A percentile compares a stretch with the other conserved stretches of the same genome.
Evolutionary conservation across 345 rosid genomes (phyloP).

Genomic region (Gossypium turneri): DNA sequence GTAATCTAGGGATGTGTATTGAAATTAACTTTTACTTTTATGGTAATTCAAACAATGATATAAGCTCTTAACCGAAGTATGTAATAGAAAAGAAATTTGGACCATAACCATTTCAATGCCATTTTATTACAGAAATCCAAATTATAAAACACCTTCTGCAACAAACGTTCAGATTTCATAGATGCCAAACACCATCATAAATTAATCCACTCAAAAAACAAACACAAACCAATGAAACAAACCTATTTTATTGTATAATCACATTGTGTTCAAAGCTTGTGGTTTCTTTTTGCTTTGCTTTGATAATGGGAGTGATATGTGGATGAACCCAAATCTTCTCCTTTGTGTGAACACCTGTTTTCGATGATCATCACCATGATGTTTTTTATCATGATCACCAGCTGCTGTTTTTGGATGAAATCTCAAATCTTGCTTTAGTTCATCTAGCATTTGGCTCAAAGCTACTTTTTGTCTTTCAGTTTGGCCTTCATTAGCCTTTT

Average conservation of each 20-base stretch:
- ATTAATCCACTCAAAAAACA: neutral
- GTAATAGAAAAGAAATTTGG: too few relatives aligned
- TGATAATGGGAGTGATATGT: constrained; percentile 66
- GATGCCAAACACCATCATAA: neutral
- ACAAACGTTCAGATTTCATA: too few relatives aligned
- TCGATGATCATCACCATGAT: constrained; percentile 27
- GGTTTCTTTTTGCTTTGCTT: constrained; percentile 65
- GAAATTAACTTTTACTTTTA: too few relatives aligned
- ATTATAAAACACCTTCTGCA: too few relatives aligned
- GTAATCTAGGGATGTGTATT: too few relatives aligned
- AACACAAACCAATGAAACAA: neutral
- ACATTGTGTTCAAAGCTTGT: constrained; percentile 30
- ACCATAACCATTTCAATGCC: too few relatives aligned
- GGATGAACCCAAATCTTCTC: constrained; percentile 85
- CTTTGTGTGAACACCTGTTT: constrained; percentile 52
- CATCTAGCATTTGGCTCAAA: constrained; percentile 81
- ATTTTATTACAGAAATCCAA: too few relatives aligned
- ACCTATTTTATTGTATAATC: neutral
- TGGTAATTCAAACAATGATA: too few relatives aligned
- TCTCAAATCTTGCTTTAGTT: constrained; percentile 56
- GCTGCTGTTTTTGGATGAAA: constrained; percentile 35
- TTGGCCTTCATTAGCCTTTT: constrained; percentile 33
- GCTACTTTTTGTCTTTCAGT: constrained; percentile 62
- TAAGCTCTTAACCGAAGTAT: too few relatives aligned
- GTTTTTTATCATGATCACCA: constrained; percentile 22